Percentiles rank a stretch among this genome's conserved stretches.
These are phyloP conservation scores for Phlebiopsis gigantea DNA, from an alignment of 768 basidiomycete genomes.

Conservation along the genomic window DNA sequence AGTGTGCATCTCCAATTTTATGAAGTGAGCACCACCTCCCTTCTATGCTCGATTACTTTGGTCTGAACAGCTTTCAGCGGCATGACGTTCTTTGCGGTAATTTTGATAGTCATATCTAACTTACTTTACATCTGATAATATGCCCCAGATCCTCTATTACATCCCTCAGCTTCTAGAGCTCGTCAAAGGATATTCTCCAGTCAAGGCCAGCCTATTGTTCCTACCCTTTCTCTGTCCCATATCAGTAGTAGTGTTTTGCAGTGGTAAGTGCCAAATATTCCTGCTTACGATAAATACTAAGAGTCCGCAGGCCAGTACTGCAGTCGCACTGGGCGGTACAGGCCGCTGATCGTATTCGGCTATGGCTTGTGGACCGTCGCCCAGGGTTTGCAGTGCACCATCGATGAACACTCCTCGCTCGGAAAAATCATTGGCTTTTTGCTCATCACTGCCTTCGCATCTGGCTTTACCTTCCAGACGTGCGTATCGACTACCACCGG, in stretches of 20 bases:
- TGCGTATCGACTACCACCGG: too few relatives aligned
- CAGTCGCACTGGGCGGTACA: slow-evolving; percentile 23
- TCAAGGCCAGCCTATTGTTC: slow-evolving; percentile 33
- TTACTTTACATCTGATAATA: background rate
- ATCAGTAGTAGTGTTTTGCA: slow-evolving; percentile 9
- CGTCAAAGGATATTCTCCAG: too few relatives aligned
- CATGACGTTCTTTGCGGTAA: slow-evolving; percentile 18
- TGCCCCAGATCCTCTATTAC: slow-evolving; percentile 23
- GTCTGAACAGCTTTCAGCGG: slow-evolving; percentile 3
- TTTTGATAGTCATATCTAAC: background rate
- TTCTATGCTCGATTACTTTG: background rate
- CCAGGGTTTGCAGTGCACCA: slow-evolving; percentile 31
- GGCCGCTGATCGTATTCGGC: slow-evolving; percentile 25
- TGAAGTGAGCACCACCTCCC: slow-evolving; percentile 17
- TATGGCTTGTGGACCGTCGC: slow-evolving; percentile 33
- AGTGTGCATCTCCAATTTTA: slow-evolving; percentile 25
- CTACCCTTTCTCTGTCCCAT: slow-evolving; percentile 33
- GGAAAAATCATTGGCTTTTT: slow-evolving; percentile 29
- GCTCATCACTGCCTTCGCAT: slow-evolving; percentile 30
- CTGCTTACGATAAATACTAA: background rate
- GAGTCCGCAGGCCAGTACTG: slow-evolving; percentile 11
- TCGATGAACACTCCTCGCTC: slow-evolving; percentile 24
- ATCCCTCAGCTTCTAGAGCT: too few relatives aligned
- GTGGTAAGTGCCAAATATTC: background rate
- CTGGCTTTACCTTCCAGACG: slow-evolving; percentile 26